Percentiles rank a stretch among this genome's conserved stretches.
These are phyloP conservation scores for Calonectria henricotiae DNA, from an alignment of 2,329 filamentous ascomycete genomes.

Conservation along the genomic window DNA sequence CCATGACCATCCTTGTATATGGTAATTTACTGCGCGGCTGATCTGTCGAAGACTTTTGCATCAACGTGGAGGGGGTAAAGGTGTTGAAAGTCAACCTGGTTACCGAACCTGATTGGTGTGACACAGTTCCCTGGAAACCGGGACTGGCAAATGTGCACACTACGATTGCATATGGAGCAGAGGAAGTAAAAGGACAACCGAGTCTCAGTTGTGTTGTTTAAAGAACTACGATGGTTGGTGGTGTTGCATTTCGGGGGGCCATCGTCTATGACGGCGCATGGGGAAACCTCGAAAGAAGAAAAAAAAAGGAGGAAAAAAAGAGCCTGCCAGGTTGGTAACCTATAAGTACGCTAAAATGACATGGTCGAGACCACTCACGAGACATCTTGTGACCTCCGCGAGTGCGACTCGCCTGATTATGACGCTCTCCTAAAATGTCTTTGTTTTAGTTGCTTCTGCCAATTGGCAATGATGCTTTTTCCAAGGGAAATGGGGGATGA, in stretches of 20 bases:
- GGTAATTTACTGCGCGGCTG: conserved; percentile 5
- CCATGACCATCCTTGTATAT: conserved; percentile 1
- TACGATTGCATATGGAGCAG: background rate
- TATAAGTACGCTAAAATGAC: conserved; percentile 22
- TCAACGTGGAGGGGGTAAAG: background rate
- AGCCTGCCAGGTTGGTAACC: background rate
- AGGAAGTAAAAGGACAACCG: background rate
- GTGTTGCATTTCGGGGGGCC: conserved; percentile 2
- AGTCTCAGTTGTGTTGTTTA: conserved; percentile 2
- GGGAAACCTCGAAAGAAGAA: background rate
- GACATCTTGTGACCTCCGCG: conserved; percentile 10
- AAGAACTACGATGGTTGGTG: background rate
- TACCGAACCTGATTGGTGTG: background rate
- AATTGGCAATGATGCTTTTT: background rate
- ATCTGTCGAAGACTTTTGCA: background rate
- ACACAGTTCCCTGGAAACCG: background rate
- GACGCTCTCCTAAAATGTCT: conserved; percentile 22
- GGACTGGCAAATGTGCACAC: background rate
- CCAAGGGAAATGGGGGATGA: conserved; percentile 8
- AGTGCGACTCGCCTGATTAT: conserved; percentile 22
- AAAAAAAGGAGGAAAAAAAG: conserved; percentile 7
- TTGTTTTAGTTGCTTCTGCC: conserved; percentile 22
- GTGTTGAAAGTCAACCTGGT: background rate
- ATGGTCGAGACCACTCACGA: conserved; percentile 12
- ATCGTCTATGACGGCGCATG: background rate